A percentile compares a stretch with the other conserved stretches of the same genome.
Evolutionary conservation across 129 eudicot genomes (phyloP).

Genomic region (Lonicera japonica): DNA sequence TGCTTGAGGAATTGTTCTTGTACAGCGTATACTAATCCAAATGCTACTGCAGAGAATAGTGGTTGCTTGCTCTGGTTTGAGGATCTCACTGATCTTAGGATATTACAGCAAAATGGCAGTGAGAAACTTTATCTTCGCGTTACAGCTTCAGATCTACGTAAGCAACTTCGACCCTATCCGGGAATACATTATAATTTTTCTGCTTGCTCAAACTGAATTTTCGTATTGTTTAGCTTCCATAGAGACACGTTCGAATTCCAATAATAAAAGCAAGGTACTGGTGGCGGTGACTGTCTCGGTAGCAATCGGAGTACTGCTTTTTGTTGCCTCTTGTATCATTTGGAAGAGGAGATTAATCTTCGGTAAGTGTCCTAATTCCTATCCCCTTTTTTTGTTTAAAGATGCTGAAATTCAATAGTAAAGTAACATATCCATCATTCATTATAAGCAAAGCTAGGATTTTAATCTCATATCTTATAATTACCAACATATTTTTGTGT

Average conservation of each 20-base stretch:
- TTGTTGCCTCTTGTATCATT: neutral
- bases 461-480: no score
- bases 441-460: neutral
- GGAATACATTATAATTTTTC: no score
- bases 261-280: neutral
- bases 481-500: no score
- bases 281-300: neutral
- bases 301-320: neutral
- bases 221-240: neutral
- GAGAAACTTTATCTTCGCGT: constrained; percentile 7
- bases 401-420: neutral
- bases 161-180: neutral
- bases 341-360: neutral
- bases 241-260: neutral
- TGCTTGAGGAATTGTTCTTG: constrained; percentile 23
- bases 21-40: constrained; percentile 1
- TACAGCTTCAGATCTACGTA: constrained; percentile 9
- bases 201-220: neutral
- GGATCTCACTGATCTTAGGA: constrained; percentile 10
- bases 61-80: constrained; percentile 22
- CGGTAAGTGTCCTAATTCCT: neutral
- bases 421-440: no score
- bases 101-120: neutral
- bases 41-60: neutral
- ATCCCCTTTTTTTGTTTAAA: neutral